phyloP scores from a whole-genome alignment of 139 green algal species.

The Auxenochlorella protothecoides region DNA sequence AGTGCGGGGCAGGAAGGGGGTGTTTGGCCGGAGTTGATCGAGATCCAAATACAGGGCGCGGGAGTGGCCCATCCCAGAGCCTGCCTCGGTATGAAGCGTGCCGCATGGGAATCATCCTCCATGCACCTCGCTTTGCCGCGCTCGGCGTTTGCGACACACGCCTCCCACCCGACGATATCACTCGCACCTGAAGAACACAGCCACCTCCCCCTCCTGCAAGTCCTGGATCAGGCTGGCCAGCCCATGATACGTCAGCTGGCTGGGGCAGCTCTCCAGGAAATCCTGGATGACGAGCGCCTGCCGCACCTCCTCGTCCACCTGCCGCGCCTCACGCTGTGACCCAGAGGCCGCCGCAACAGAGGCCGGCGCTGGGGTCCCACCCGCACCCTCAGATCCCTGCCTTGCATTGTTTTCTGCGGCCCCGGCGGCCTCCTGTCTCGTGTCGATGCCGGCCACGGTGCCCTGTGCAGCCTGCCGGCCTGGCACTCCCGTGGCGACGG shows the following conservation, averaged over 20 bases:
- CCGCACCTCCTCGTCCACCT: constrained; percentile 3
- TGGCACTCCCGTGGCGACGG: no score
- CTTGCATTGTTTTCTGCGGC: no score
- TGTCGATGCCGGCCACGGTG: no score
- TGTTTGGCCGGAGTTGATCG: no score
- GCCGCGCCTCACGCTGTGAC: neutral
- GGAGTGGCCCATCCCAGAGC: no score
- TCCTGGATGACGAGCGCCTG: constrained; percentile 29
- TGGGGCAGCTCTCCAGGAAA: constrained; percentile 68
- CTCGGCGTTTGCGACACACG: no score
- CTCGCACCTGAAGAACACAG: constrained; percentile 60
- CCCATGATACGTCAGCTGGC: constrained; percentile 75
- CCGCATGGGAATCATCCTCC: neutral
- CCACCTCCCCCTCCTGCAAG: constrained; percentile 62
- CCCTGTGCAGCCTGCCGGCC: no score
- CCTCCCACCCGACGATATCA: neutral
- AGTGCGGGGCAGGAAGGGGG: neutral
- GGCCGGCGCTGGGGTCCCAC: no score
- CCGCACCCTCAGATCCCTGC: no score
- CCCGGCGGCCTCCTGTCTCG: no score
- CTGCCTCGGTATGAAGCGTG: neutral
- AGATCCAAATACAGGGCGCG: neutral
- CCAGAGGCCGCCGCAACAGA: no score
- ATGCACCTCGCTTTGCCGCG: neutral
- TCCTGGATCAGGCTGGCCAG: constrained; percentile 38